Percentiles rank a stretch among this genome's conserved stretches.
These are phyloP conservation scores for Apophysomyces trapeziformis DNA, from an alignment of 371 early-diverging fungal genomes.

Conservation along the genomic window DNA sequence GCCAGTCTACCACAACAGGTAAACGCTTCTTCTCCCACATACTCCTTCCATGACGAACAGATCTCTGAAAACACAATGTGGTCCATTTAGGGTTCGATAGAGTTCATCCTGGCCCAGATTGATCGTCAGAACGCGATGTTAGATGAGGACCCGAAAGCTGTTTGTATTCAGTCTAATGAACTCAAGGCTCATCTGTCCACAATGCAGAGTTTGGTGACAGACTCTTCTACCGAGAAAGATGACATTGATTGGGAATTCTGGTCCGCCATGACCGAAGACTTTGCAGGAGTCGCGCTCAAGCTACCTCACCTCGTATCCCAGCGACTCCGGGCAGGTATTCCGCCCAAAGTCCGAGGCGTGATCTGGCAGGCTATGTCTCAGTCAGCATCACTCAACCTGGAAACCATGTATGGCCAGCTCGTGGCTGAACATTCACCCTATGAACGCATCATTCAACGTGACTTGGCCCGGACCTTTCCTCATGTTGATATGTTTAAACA, in stretches of 20 bases:
- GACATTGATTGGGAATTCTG: slow-evolving; percentile 91
- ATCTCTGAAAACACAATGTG: neutral
- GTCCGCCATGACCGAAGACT: slow-evolving; percentile 88
- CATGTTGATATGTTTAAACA: slow-evolving; percentile 83
- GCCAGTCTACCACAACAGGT: slow-evolving; percentile 45
- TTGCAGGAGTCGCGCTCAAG: slow-evolving; percentile 64
- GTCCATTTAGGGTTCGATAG: slow-evolving; percentile 41
- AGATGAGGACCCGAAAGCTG: slow-evolving; percentile 61
- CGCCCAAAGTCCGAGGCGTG: slow-evolving; percentile 84
- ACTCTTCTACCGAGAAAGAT: slow-evolving; percentile 27
- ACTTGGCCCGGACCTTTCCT: slow-evolving; percentile 93
- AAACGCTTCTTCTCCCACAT: slow-evolving; percentile 2
- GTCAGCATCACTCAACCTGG: slow-evolving; percentile 75
- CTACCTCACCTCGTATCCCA: slow-evolving; percentile 67
- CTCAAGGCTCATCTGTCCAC: slow-evolving; percentile 59
- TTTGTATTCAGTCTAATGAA: slow-evolving; percentile 57
- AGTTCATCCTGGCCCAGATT: slow-evolving; percentile 58
- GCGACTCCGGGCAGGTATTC: slow-evolving; percentile 84
- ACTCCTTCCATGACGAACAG: neutral
- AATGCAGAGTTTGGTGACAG: slow-evolving; percentile 48
- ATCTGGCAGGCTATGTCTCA: slow-evolving; percentile 94
- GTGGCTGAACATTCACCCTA: slow-evolving; percentile 78
- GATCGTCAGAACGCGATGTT: slow-evolving; percentile 61
- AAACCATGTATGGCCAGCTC: slow-evolving; percentile 84
- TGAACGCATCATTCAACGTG: slow-evolving; percentile 89